Conservation (phyloP, 2,329 filamentous ascomycete genomes). For the Fusarium pseudonygamai region DNA sequence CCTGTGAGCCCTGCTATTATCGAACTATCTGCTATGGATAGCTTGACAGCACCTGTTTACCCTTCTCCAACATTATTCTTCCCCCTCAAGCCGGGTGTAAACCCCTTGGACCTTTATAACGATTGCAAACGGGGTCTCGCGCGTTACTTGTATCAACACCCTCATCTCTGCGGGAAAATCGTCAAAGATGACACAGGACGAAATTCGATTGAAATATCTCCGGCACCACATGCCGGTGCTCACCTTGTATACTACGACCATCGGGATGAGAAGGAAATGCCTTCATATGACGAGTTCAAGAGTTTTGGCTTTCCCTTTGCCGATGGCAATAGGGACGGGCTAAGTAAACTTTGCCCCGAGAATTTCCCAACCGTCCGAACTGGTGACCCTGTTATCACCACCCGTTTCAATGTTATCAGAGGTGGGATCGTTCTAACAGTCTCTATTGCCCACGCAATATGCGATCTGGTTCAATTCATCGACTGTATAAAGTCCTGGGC, state of each 20-base stretch:
- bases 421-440: neutral
- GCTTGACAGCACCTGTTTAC: neutral
- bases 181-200: neutral
- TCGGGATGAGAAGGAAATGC: neutral
- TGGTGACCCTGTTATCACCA: neutral
- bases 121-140: neutral
- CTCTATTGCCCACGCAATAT: neutral
- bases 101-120: neutral
- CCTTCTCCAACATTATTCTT: neutral
- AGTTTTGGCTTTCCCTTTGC: neutral
- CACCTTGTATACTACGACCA: neutral
- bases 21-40: neutral
- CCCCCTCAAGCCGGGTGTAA: neutral
- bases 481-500: neutral
- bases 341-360: neutral
- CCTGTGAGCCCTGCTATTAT: neutral
- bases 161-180: neutral
- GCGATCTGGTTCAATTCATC: neutral
- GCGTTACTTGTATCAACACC: neutral
- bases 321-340: neutral
- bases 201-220: neutral
- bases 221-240: neutral
- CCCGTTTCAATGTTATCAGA: neutral
- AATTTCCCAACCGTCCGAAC: neutral
- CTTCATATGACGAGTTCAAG: neutral